Percentiles rank a stretch among this genome's conserved stretches.
phyloP scores from a whole-genome alignment of 106 monocot genomes.

The Platanthera guangdongensis region DNA sequence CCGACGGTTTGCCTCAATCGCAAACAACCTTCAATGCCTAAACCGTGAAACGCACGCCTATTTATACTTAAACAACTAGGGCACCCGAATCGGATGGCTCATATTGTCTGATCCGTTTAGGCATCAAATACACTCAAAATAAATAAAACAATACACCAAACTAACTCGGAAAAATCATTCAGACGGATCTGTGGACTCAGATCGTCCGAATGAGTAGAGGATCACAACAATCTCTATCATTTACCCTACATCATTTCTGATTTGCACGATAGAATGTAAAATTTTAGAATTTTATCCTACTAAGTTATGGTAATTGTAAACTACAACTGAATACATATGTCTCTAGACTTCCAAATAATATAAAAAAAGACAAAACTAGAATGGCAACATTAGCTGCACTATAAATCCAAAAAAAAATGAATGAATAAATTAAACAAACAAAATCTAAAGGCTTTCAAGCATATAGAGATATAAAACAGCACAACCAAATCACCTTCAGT shows the following conservation, averaged over 20 bases:
- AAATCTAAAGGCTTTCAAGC: neutral
- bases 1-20: no score
- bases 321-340: neutral
- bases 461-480: neutral
- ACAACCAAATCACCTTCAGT: conserved; percentile 44
- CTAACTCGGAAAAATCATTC: no score
- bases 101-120: no score
- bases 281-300: neutral
- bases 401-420: neutral
- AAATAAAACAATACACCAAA: no score
- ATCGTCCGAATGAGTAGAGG: no score
- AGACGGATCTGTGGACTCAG: no score
- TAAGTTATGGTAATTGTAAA: neutral
- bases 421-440: neutral
- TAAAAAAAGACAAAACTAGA: neutral
- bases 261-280: neutral
- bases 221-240: no score
- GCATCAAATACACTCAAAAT: no score
- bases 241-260: neutral
- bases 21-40: no score
- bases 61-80: no score
- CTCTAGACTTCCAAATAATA: neutral
- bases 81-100: no score
- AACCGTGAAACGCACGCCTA: no score
- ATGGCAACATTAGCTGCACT: neutral